A percentile compares a stretch with the other conserved stretches of the same genome.
phyloP scores from a whole-genome alignment of 148 eudicot genomes.

The Chenopodium album region DNA sequence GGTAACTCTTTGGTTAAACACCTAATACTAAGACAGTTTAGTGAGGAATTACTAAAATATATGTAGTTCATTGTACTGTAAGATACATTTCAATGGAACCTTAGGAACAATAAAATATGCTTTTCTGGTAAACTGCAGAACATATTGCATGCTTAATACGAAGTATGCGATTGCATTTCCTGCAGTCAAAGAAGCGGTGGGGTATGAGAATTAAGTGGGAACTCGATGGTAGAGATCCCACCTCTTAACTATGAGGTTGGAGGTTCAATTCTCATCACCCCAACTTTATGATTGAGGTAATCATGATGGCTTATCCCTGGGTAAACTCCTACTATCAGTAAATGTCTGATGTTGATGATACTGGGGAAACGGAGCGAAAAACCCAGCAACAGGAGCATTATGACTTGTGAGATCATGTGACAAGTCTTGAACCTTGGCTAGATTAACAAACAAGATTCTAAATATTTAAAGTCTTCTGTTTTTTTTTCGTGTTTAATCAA shows the following conservation, averaged over 20 bases:
- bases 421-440: too few relatives aligned
- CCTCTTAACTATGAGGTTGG: too few relatives aligned
- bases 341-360: not conserved
- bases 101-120: not conserved
- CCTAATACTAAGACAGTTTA: not conserved
- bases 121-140: not conserved
- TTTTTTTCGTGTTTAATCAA: not conserved
- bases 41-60: not conserved
- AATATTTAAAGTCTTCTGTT: too few relatives aligned
- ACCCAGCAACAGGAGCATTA: not conserved
- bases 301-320: too few relatives aligned
- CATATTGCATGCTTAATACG: not conserved
- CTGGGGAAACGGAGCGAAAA: not conserved
- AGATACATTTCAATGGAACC: not conserved
- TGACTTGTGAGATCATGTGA: not conserved
- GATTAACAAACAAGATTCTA: too few relatives aligned
- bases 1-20: too few relatives aligned
- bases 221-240: too few relatives aligned
- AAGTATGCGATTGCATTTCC: not conserved
- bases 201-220: too few relatives aligned
- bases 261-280: too few relatives aligned
- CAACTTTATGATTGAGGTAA: too few relatives aligned
- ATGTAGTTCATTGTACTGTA: not conserved
- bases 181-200: not conserved
- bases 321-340: too few relatives aligned